These are phyloP conservation scores for Lactarius akahatsu DNA, from an alignment of 768 basidiomycete species.

Conservation along the genomic window DNA sequence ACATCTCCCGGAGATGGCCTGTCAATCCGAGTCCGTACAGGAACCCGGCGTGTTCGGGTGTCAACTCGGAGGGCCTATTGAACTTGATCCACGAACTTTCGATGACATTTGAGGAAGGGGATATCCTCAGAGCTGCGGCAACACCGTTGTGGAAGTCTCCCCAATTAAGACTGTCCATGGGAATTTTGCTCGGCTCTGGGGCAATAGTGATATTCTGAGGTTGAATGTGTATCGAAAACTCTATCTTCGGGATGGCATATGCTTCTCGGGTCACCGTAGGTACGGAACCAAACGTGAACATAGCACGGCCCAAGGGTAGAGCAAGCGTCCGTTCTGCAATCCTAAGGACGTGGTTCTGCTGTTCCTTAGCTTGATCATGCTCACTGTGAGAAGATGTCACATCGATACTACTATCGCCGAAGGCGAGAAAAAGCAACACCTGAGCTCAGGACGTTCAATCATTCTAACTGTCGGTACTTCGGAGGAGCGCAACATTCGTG, in stretches of 20 bases:
- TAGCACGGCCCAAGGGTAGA: constrained; percentile 83
- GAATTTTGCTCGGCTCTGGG: constrained; percentile 72
- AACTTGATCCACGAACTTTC: constrained; percentile 96
- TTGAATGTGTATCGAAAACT: constrained; percentile 70
- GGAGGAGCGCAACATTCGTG: constrained; percentile 85
- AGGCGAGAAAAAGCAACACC: constrained; percentile 43
- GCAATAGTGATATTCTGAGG: constrained; percentile 64
- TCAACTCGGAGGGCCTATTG: constrained; percentile 89
- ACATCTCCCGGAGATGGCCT: constrained; percentile 85
- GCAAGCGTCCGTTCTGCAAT: constrained; percentile 89
- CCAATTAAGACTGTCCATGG: constrained; percentile 75
- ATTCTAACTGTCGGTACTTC: constrained; percentile 60
- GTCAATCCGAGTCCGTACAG: constrained; percentile 88
- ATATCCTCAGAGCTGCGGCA: constrained; percentile 83
- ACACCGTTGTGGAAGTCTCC: constrained; percentile 99
- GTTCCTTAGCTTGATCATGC: constrained; percentile 81
- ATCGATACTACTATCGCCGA: constrained; percentile 5
- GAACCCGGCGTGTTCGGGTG: constrained; percentile 95
- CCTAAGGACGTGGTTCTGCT: constrained; percentile 75
- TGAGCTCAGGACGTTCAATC: constrained; percentile 67
- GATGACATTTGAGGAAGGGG: constrained; percentile 67
- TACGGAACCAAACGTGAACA: constrained; percentile 89
- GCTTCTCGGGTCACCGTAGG: constrained; percentile 73
- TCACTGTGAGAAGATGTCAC: constrained; percentile 51
- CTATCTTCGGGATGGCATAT: constrained; percentile 75